phyloP scores from a whole-genome alignment of 805 yeast species.

The Cyberlindnera mrakii region DNA sequence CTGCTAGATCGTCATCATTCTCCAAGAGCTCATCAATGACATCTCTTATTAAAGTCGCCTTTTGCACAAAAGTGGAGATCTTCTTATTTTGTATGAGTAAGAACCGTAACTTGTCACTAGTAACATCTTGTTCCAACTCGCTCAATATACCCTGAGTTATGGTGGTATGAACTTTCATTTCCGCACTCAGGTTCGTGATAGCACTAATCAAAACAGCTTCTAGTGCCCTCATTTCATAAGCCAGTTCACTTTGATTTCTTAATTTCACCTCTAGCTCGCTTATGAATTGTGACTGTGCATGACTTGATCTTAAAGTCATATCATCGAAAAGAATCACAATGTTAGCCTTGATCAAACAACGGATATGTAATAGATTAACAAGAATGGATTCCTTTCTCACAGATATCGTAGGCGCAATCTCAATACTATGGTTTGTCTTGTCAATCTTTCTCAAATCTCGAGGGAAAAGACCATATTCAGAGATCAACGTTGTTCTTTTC shows the following conservation, averaged over 20 bases:
- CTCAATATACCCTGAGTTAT: constrained; percentile 66
- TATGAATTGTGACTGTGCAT: constrained; percentile 69
- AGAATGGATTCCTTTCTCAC: constrained; percentile 67
- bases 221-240: constrained; percentile 86
- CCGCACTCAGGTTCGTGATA: constrained; percentile 71
- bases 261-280: constrained; percentile 72
- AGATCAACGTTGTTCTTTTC: constrained; percentile 65
- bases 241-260: constrained; percentile 39
- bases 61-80: constrained; percentile 76
- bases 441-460: constrained; percentile 89
- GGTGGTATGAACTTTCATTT: constrained; percentile 78
- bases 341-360: constrained; percentile 70
- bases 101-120: constrained; percentile 70
- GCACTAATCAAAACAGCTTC: constrained; percentile 84
- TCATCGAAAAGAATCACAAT: constrained; percentile 74
- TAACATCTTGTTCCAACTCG: constrained; percentile 79
- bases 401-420: constrained; percentile 78
- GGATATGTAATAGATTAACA: constrained; percentile 69
- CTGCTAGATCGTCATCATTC: constrained; percentile 82
- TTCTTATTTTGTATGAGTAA: constrained; percentile 81
- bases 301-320: constrained; percentile 50
- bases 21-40: constrained; percentile 80
- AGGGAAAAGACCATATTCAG: constrained; percentile 75
- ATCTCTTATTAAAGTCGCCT: constrained; percentile 75
- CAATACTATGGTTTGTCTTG: constrained; percentile 46